Evolutionary conservation across 225 moss, liverwort and hornwort species (phyloP), one percentile per base, ranked within the genome.

Genomic region (Pleurozium schreberi): DNA sequence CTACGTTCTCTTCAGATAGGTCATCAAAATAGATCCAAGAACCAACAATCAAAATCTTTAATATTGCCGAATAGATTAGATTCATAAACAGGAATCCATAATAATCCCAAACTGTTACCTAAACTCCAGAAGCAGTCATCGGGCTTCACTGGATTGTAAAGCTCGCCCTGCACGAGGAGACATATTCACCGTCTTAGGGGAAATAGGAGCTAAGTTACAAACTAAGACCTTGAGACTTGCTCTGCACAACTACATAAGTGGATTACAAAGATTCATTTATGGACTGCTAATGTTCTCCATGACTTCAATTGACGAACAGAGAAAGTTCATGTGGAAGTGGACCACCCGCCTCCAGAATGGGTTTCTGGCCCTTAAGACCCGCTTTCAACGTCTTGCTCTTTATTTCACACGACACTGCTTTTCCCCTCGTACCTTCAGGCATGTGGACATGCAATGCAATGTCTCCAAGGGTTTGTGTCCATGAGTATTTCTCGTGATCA

Each of bases 101-200:
- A 76, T 13, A n/a, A 55, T 33, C 74, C 18, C n/a, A 52, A 83
- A 66, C 28, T 31, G 5, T 87, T 91, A 96, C 95, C 96, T 93
- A 95, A 90, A 91, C 92, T 96, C 97, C 95, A 97, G 40, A 95
- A 93, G 85, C 92, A 89, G 86, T 95, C 96, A 82, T 96, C 93
- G 43, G 93, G 89, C 63, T 91, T 91, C 85, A 97, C 84, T 52
- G 86, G 79, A 76, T 92, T 91, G 78, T 71, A 93, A 12, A 97
- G 91, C 12, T 90, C 93, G 68, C 96, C 95, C 93, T 95, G 88
- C 79, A 86, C 12, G 17, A 84, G 11, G 22, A 66, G 42, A 65
- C 33, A 59, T 34, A 8, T 63, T 76, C 66, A 76, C 22, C 21
- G 27, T 53, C 31, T 69, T 38, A 28, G 43, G 31, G 14, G 14